phyloP scores from a whole-genome alignment of 208 protist species.

The Crithidia sp. region DNA sequence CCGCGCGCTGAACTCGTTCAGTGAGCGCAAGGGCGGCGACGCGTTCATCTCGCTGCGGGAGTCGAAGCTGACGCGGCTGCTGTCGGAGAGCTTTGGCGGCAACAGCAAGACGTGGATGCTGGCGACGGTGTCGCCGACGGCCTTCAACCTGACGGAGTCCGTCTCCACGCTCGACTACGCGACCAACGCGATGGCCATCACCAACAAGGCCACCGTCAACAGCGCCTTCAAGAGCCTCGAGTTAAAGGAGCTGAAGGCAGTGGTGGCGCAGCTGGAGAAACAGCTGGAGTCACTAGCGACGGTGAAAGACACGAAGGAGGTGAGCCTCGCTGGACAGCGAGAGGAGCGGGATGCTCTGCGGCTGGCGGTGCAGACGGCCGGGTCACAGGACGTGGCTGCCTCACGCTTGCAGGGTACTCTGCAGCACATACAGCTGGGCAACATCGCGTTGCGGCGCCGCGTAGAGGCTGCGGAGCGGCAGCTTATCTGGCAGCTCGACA shows the following conservation, averaged over 20 bases:
- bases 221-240: conserved; percentile 61
- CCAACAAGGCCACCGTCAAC: conserved; percentile 76
- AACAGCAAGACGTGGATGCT: conserved; percentile 95
- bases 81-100: conserved; percentile 91
- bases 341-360: conserved; percentile 57
- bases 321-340: conserved; percentile 39
- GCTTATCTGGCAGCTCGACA: conserved; percentile 53
- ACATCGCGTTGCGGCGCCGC: conserved; percentile 59
- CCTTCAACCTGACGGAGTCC: conserved; percentile 71
- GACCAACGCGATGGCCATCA: conserved; percentile 79
- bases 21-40: conserved; percentile 66
- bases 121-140: conserved; percentile 78
- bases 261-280: conserved; percentile 53
- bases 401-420: conserved; percentile 40
- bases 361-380: conserved; percentile 36
- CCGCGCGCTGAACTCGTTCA: conserved; percentile 85
- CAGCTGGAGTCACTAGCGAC: conserved; percentile 43
- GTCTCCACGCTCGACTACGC: conserved; percentile 82
- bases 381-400: conserved; percentile 33
- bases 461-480: conserved; percentile 52
- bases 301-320: conserved; percentile 39
- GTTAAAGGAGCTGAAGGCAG: conserved; percentile 69
- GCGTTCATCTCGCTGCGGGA: conserved; percentile 83
- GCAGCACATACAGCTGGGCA: conserved; percentile 53
- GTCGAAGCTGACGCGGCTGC: conserved; percentile 89